phyloP scores from a whole-genome alignment of 371 early-diverging fungal species.

The Globomyces sp. region DNA sequence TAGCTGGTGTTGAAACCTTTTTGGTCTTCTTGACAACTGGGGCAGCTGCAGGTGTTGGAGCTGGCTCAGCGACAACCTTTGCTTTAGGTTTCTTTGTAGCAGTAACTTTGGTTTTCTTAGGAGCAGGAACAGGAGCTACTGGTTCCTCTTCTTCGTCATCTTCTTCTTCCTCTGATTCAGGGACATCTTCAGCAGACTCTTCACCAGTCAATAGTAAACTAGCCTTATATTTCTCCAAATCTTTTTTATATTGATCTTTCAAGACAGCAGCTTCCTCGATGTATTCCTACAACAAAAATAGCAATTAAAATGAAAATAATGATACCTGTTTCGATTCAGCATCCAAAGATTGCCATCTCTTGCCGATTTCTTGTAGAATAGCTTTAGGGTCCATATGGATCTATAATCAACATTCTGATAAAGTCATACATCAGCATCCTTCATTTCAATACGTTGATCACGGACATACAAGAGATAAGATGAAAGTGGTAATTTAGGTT shows the following conservation, averaged over 20 bases:
- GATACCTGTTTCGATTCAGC: slow-evolving; percentile 5
- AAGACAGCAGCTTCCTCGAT: slow-evolving; percentile 1
- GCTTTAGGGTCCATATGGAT: slow-evolving; percentile 4
- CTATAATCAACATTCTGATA: slow-evolving; percentile 1
- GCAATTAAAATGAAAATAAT: background rate
- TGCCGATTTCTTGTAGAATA: slow-evolving; percentile 12
- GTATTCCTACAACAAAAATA: slow-evolving; percentile 4
- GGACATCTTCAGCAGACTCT: slow-evolving; percentile 9
- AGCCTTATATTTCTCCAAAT: slow-evolving; percentile 5
- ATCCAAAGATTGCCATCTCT: slow-evolving; percentile 12
- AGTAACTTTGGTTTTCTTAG: slow-evolving; percentile 10
- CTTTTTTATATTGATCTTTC: slow-evolving; percentile 12
- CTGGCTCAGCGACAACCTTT: slow-evolving; percentile 4
- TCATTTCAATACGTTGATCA: slow-evolving; percentile 5
- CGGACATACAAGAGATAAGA: slow-evolving; percentile 16
- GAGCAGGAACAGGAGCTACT: background rate
- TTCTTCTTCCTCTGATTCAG: background rate
- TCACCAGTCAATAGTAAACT: background rate
- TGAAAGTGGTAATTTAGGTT: slow-evolving; percentile 14
- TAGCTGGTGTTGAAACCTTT: background rate
- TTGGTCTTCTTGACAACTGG: background rate
- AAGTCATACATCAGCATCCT: slow-evolving; percentile 4
- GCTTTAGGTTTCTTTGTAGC: slow-evolving; percentile 9
- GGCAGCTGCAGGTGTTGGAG: background rate
- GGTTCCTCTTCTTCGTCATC: slow-evolving; percentile 8